These are phyloP conservation scores for Plantago rigida DNA, from an alignment of 305 asterid species.

Conservation along the genomic window DNA sequence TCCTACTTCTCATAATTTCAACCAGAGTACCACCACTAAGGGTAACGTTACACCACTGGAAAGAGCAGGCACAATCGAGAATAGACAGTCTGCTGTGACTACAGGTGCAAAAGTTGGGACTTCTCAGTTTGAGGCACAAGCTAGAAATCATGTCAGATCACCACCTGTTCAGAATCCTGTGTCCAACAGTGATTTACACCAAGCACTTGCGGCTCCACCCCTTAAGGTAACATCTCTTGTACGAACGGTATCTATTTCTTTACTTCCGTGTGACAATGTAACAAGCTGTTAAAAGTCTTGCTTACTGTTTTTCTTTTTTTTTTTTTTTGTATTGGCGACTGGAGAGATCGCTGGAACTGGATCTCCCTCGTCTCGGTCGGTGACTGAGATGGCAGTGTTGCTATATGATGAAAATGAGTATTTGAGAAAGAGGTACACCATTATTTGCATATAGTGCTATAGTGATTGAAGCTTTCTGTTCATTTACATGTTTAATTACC, in stretches of 20 bases:
- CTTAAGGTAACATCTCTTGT: constrained; percentile 30
- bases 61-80: constrained; percentile 4
- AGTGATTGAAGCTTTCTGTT: neutral
- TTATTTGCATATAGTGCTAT: neutral
- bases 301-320: neutral
- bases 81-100: constrained; percentile 8
- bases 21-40: neutral
- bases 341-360: constrained; percentile 20
- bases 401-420: constrained; percentile 34
- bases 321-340: constrained; percentile 11
- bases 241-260: neutral
- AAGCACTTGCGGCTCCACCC: constrained; percentile 19
- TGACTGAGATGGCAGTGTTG: constrained; percentile 17
- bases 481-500: neutral
- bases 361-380: constrained; percentile 8
- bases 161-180: constrained; percentile 12
- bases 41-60: constrained; percentile 2
- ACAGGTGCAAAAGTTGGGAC: constrained; percentile 13
- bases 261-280: neutral
- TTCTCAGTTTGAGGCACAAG: constrained; percentile 10
- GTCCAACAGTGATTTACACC: constrained; percentile 9
- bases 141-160: constrained; percentile 18
- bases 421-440: constrained; percentile 35
- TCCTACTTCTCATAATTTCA: constrained; percentile 16
- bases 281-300: neutral